Evolutionary conservation across 306 rosid genomes (phyloP).

Genomic region (Corylus heterophylla): DNA sequence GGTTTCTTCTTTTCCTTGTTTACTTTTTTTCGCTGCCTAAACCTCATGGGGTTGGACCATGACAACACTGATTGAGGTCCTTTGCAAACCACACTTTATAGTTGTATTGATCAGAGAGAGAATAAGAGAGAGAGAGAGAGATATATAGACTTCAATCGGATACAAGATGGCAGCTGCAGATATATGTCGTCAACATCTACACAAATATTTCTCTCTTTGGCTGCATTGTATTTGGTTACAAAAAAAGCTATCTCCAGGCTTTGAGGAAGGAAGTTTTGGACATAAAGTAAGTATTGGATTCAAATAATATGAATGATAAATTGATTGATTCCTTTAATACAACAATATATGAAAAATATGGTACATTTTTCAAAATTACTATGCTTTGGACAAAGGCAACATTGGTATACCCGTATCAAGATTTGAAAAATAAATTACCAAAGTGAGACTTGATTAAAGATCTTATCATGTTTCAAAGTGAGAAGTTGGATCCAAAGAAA

Average conservation of each 20-base stretch:
- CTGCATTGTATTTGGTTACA: background rate
- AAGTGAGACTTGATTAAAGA: slow-evolving; percentile 46
- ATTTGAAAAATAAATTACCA: slow-evolving; percentile 31
- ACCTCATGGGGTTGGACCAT: too few species aligned
- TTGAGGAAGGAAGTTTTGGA: background rate
- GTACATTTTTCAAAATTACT: background rate
- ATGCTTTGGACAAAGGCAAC: slow-evolving; percentile 2
- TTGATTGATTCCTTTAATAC: background rate
- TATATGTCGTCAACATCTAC: too few species aligned
- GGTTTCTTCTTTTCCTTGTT: too few species aligned
- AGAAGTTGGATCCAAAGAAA: slow-evolving; percentile 47
- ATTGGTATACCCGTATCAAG: slow-evolving; percentile 21
- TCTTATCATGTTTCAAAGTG: slow-evolving; percentile 57
- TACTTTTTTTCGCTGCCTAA: too few species aligned
- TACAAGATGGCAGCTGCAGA: too few species aligned
- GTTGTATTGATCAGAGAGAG: too few species aligned
- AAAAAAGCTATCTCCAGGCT: background rate
- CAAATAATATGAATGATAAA: background rate
- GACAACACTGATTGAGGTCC: too few species aligned
- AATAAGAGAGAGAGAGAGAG: too few species aligned
- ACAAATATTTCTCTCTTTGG: too few species aligned
- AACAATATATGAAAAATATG: background rate
- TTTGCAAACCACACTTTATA: too few species aligned
- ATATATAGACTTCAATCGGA: too few species aligned
- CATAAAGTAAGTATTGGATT: background rate